These are phyloP conservation scores for Aspergillus latus DNA, from an alignment of 2,329 filamentous ascomycete species.

Conservation along the genomic window DNA sequence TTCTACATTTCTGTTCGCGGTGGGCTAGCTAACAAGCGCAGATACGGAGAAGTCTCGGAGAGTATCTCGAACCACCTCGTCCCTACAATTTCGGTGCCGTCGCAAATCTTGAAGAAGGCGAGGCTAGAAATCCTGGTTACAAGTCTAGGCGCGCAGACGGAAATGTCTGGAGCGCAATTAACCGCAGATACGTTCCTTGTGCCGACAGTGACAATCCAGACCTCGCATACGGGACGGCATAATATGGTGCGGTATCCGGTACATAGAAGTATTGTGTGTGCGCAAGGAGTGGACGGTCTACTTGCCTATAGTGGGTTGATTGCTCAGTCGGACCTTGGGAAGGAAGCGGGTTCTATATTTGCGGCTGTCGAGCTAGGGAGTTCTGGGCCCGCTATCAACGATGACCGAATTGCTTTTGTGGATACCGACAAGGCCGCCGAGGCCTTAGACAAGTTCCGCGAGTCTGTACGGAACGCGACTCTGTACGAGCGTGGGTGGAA, in stretches of 20 bases:
- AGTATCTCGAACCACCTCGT: constrained; percentile 52
- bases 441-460: constrained; percentile 66
- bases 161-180: constrained; percentile 52
- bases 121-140: constrained; percentile 62
- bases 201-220: constrained; percentile 69
- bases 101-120: constrained; percentile 54
- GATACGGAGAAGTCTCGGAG: constrained; percentile 55
- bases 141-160: constrained; percentile 50
- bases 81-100: constrained; percentile 56
- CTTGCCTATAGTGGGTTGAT: constrained; percentile 37
- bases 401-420: constrained; percentile 51
- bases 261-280: constrained; percentile 75
- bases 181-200: constrained; percentile 67
- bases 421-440: constrained; percentile 63
- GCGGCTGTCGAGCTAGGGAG: constrained; percentile 49
- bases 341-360: constrained; percentile 33
- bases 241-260: constrained; percentile 76
- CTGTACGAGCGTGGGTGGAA: constrained; percentile 74
- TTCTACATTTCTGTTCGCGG: not conserved
- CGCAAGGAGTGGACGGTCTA: constrained; percentile 69
- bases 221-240: constrained; percentile 62
- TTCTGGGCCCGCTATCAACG: constrained; percentile 35
- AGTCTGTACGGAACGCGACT: constrained; percentile 67
- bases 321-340: constrained; percentile 31
- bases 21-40: constrained; percentile 26